A percentile compares a stretch with the other conserved stretches of the same genome.
These are phyloP conservation scores for Penicillium waksmanii DNA, from an alignment of 495 filamentous ascomycete species.

Conservation along the genomic window DNA sequence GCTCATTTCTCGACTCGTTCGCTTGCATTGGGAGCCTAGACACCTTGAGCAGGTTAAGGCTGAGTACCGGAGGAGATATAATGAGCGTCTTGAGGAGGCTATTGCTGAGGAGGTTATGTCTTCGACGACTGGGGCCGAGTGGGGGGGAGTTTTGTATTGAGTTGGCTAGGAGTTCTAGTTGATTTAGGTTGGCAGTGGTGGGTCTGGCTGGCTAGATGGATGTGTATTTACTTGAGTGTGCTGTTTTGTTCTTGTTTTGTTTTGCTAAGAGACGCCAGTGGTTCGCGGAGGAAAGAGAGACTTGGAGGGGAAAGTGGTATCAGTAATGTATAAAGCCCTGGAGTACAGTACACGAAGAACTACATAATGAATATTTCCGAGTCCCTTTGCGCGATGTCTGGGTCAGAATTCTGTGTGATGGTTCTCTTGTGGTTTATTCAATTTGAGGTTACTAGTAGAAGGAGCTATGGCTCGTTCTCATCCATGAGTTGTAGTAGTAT, in stretches of 20 bases:
- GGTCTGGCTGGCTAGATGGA: neutral
- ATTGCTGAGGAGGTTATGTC: slow-evolving; percentile 55
- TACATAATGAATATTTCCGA: neutral
- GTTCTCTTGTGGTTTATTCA: too few relatives aligned
- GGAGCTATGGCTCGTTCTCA: too few relatives aligned
- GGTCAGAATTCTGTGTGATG: too few relatives aligned
- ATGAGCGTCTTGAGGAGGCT: slow-evolving; percentile 65
- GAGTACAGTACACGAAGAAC: neutral
- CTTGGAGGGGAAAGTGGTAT: neutral
- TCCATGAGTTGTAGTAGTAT: neutral
- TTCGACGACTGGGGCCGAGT: slow-evolving; percentile 45
- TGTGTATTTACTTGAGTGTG: too few relatives aligned
- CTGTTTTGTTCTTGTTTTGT: neutral
- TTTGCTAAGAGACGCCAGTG: too few relatives aligned
- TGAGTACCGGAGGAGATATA: slow-evolving; percentile 73
- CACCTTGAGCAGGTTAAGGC: slow-evolving; percentile 74
- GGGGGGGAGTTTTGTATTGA: slow-evolving; percentile 61
- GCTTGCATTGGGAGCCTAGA: slow-evolving; percentile 80
- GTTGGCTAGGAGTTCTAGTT: slow-evolving; percentile 48
- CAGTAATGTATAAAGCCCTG: neutral
- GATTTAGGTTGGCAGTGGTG: neutral
- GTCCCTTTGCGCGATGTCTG: too few relatives aligned
- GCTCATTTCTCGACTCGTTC: slow-evolving; percentile 77
- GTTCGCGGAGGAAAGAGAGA: neutral
- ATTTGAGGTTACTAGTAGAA: too few relatives aligned